Evolutionary conservation across 1,284 basidiomycete species (phyloP).

Genomic region (Malassezia yamatoensis): DNA sequence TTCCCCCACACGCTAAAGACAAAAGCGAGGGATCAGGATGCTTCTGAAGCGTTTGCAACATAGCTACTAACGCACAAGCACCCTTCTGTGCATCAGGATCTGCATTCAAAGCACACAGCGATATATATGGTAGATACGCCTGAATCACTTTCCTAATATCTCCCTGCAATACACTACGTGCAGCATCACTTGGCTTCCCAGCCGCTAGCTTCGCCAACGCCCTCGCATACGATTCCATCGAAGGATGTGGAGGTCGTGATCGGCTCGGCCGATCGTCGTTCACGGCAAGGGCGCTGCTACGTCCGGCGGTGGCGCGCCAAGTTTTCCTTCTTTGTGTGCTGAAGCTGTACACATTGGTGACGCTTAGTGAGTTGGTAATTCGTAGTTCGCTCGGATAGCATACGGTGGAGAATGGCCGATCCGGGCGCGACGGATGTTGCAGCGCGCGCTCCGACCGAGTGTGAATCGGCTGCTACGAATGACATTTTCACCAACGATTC

Average conservation of each 20-base stretch:
- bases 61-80: background rate
- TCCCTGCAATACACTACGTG: background rate
- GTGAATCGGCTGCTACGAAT: no score
- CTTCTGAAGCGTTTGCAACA: background rate
- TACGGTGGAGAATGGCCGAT: constrained; percentile 10
- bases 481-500: no score
- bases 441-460: background rate
- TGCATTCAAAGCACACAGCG: background rate
- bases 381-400: background rate
- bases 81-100: background rate
- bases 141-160: background rate
- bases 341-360: background rate
- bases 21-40: background rate
- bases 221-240: background rate
- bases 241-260: constrained; percentile 2
- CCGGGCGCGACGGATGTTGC: constrained; percentile 4
- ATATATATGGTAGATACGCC: no score
- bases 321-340: constrained; percentile 8
- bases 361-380: no score
- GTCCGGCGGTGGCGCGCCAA: background rate
- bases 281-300: background rate
- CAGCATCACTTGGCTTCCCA: background rate
- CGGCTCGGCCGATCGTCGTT: constrained; percentile 1
- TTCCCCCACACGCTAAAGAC: background rate
- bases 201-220: background rate